phyloP scores from a whole-genome alignment of 768 basidiomycete species.

The Podaxis sp. region DNA sequence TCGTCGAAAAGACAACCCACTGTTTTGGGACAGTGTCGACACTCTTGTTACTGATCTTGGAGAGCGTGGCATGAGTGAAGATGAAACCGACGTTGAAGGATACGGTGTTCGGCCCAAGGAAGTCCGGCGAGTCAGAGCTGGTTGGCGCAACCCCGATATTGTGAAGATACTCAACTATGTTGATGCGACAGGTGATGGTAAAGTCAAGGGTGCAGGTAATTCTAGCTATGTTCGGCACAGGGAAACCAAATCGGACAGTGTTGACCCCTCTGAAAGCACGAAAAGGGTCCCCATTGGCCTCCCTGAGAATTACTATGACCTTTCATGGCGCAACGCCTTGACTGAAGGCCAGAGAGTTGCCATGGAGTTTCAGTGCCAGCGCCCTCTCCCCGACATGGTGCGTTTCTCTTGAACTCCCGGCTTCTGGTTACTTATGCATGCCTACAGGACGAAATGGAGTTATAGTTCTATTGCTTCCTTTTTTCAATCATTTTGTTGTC shows the following conservation, averaged over 20 bases:
- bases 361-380: not conserved
- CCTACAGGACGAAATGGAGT: not conserved
- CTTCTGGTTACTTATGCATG: not conserved
- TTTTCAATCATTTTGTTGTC: no score
- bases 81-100: not conserved
- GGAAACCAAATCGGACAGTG: not conserved
- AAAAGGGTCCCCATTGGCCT: not conserved
- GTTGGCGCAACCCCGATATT: not conserved
- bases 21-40: not conserved
- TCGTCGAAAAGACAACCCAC: not conserved
- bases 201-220: not conserved
- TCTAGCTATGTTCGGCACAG: not conserved
- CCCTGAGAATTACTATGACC: not conserved
- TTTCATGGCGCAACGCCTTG: not conserved
- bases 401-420: not conserved
- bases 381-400: not conserved
- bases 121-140: not conserved
- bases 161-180: not conserved
- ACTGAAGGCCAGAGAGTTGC: not conserved
- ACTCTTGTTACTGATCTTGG: not conserved
- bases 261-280: not conserved
- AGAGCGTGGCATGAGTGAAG: not conserved
- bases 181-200: not conserved
- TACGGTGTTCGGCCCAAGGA: not conserved
- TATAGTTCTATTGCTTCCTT: not conserved